Base-by-base conservation (phyloP, 495 filamentous ascomycete species). In the Cercophora samala region DNA sequence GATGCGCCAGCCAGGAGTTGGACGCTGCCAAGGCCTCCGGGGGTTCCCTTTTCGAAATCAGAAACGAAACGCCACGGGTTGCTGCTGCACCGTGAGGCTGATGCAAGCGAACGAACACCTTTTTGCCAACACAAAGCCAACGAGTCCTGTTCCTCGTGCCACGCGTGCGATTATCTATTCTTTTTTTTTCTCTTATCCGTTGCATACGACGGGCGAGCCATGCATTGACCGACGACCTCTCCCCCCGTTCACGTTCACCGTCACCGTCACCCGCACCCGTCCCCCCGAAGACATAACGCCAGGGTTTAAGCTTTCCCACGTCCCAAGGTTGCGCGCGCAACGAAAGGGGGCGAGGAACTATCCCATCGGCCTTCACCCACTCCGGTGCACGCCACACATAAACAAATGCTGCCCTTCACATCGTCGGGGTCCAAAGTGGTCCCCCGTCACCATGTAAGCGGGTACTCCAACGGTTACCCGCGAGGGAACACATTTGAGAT, bases 381-480 rank as follows among this genome's bases (percentile, higher is more conserved):
- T 46, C 37, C 37, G 37, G 37, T 46, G 37, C 37, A 46, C 37
- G 37, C 37, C 37, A 42, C 63, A 66, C 66, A 56, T 21, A 61
- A 19, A 46, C 68, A 72, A 74, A 81, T 81, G 81, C 68, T 83
- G 64, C 81, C 80, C 53, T 81, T 78, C 61, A 70, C 79, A 70
- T 72, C 75, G 32, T 71, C 77, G 69, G 74, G 76, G 72, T 83
- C 78, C 74, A 88, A 84, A 79, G 83, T 83, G 84, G 78, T 82
- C 74, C 80, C 85, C 52, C 76, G 85, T 70, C 84, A 88, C 77
- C 81, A 87, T 76, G 79, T 78, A 37, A 73, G 86, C 82, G 88
- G 89, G 78, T 90, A 89, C 77, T 84, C 86, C 29, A 96, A 93
- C 81, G 92, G 91, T 75, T 87, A 92, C 68, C 87, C 89, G 74